phyloP scores from a whole-genome alignment of 805 yeast species.

The Zygoascus bituminiphila region DNA sequence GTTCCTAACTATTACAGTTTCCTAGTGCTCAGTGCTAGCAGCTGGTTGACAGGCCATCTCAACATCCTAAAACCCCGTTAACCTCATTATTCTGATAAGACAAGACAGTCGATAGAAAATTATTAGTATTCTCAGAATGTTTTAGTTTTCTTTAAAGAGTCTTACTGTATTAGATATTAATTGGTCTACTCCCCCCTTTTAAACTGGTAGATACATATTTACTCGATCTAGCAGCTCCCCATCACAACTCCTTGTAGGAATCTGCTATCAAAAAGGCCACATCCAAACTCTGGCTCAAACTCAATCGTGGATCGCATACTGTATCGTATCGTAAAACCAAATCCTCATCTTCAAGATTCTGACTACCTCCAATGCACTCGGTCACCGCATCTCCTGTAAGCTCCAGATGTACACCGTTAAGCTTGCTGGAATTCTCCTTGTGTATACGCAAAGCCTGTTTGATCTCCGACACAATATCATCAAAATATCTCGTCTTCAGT shows the following conservation, averaged over 20 bases:
- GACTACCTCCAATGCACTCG: slow-evolving; percentile 38
- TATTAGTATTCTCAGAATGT: too few relatives aligned
- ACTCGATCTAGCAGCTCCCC: too few relatives aligned
- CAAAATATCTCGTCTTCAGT: slow-evolving; percentile 36
- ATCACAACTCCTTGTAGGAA: slow-evolving; percentile 13
- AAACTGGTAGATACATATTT: too few relatives aligned
- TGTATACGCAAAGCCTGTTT: slow-evolving; percentile 31
- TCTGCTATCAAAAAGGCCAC: slow-evolving; percentile 37
- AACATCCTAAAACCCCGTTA: too few relatives aligned
- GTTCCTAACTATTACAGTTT: too few relatives aligned
- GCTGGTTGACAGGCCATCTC: too few relatives aligned
- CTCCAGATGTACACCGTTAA: slow-evolving; percentile 36
- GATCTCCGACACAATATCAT: slow-evolving; percentile 35
- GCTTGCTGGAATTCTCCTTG: slow-evolving; percentile 24
- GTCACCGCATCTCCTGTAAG: slow-evolving; percentile 38
- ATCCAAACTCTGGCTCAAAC: slow-evolving; percentile 32
- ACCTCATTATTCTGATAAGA: too few relatives aligned
- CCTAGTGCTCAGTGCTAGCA: too few relatives aligned
- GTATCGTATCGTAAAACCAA: slow-evolving; percentile 34
- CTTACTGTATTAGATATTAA: too few relatives aligned
- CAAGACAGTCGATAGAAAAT: too few relatives aligned
- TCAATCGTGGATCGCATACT: slow-evolving; percentile 37
- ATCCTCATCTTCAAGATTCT: slow-evolving; percentile 31
- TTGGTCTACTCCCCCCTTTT: too few relatives aligned
- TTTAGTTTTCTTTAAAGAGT: too few relatives aligned